Percentiles rank a stretch among this genome's conserved stretches.
Conservation (phyloP, 345 rosid genomes). For the Salix suchowensis region DNA sequence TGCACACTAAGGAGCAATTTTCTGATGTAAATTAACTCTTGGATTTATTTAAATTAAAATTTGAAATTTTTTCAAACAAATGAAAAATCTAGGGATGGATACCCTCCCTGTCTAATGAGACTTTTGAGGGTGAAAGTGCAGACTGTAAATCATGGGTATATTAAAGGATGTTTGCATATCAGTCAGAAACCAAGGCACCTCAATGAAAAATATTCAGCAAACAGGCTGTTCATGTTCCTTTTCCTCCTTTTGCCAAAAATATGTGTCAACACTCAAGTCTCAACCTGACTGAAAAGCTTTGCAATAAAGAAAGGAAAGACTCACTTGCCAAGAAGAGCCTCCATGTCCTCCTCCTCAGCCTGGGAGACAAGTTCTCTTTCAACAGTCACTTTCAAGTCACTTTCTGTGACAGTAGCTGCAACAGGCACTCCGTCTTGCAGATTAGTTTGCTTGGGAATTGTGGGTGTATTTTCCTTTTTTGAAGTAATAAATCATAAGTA, state of each 20-base stretch:
- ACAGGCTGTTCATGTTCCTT: not conserved
- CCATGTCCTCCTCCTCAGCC: slow-evolving; percentile 99
- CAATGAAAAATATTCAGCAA: not conserved
- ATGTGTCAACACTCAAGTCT: not conserved
- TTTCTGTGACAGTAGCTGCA: slow-evolving; percentile 52
- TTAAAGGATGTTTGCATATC: not conserved
- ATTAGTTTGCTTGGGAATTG: slow-evolving; percentile 55
- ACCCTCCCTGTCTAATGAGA: not conserved
- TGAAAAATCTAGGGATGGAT: not conserved
- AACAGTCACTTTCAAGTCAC: slow-evolving; percentile 79
- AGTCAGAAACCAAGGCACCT: not conserved
- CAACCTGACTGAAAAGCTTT: not conserved
- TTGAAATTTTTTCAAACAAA: not conserved
- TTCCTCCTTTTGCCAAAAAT: not conserved
- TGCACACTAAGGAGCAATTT: not conserved
- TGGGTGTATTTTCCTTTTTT: slow-evolving; percentile 76
- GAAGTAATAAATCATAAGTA: slow-evolving; percentile 7
- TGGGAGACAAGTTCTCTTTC: slow-evolving; percentile 95
- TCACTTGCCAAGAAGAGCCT: slow-evolving; percentile 93
- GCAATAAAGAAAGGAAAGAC: slow-evolving; percentile 23
- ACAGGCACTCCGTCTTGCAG: slow-evolving; percentile 63
- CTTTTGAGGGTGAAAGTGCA: not conserved
- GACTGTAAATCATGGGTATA: not conserved
- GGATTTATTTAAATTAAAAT: not conserved
- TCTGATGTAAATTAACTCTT: not conserved